Percentiles rank a stretch among this genome's conserved stretches.
phyloP scores from a whole-genome alignment of 228 moss, liverwort and hornwort species.

The Sphagnum fallax region DNA sequence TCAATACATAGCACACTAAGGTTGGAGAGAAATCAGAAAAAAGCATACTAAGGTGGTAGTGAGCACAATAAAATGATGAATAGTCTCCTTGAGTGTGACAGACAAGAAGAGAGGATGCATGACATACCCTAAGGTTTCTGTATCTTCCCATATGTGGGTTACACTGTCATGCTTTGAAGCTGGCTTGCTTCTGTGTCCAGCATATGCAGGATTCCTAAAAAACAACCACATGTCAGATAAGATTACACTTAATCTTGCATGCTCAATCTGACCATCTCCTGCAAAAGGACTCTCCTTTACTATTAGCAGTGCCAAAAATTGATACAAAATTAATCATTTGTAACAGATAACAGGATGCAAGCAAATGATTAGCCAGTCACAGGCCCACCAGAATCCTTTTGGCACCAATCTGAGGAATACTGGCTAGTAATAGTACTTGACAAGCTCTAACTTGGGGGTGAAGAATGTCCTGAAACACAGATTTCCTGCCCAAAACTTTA shows the following conservation, averaged over 20 bases:
- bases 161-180: conserved; percentile 26
- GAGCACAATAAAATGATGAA: too few species aligned
- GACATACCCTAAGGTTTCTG: conserved; percentile 24
- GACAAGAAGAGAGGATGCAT: not conserved
- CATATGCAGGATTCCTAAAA: conserved; percentile 48
- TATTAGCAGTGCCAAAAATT: too few species aligned
- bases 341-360: not conserved
- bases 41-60: not conserved
- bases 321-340: too few species aligned
- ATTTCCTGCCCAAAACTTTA: too few species aligned
- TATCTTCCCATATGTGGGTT: conserved; percentile 42
- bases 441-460: too few species aligned
- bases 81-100: too few species aligned
- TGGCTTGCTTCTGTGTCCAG: conserved; percentile 31
- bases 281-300: not conserved
- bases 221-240: not conserved
- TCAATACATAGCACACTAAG: not conserved
- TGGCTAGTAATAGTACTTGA: not conserved
- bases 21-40: not conserved
- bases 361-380: not conserved
- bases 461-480: too few species aligned
- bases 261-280: too few species aligned
- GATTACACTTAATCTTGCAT: not conserved
- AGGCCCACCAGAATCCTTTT: not conserved
- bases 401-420: not conserved